phyloP scores from a whole-genome alignment of 1,139 yeast species.

The Protomyces inundatus region DNA sequence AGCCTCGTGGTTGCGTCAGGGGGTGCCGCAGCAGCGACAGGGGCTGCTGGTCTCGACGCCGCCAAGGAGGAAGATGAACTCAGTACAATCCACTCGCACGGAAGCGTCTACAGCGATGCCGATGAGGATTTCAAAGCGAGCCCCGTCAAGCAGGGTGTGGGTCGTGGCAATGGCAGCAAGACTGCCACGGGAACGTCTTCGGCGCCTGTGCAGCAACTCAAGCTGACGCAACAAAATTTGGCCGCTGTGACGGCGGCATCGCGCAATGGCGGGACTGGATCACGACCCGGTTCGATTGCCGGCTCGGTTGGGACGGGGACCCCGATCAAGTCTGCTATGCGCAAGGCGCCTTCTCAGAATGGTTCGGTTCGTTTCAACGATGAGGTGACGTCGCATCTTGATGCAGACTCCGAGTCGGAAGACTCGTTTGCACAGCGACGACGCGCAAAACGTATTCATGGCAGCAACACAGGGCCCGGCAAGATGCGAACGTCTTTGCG shows the following conservation, averaged over 20 bases:
- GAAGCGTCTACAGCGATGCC: conserved; percentile 23
- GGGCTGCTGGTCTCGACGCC: background rate
- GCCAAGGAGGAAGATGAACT: conserved; percentile 8
- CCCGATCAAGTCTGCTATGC: conserved; percentile 18
- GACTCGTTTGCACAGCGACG: conserved; percentile 23
- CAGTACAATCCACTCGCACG: conserved; percentile 18
- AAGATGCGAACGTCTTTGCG: background rate
- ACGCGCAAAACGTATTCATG: conserved; percentile 12
- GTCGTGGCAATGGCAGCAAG: background rate
- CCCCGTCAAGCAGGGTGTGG: background rate
- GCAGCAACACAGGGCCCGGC: background rate
- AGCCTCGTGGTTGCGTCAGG: background rate
- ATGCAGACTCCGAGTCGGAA: conserved; percentile 20
- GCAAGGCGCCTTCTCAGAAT: conserved; percentile 11
- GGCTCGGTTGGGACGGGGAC: background rate
- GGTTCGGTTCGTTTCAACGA: conserved; percentile 15
- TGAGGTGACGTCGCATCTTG: conserved; percentile 17
- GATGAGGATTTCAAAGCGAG: conserved; percentile 25
- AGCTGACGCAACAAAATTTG: conserved; percentile 17
- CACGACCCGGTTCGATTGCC: background rate
- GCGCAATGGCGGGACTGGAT: background rate
- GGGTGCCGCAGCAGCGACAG: background rate
- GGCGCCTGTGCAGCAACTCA: background rate
- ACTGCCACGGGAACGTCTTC: background rate
- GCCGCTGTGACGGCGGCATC: conserved; percentile 6